Percentiles rank a stretch among this genome's conserved stretches.
Evolutionary conservation across 805 yeast species (phyloP).

Genomic region (Yarrowia sp.): DNA sequence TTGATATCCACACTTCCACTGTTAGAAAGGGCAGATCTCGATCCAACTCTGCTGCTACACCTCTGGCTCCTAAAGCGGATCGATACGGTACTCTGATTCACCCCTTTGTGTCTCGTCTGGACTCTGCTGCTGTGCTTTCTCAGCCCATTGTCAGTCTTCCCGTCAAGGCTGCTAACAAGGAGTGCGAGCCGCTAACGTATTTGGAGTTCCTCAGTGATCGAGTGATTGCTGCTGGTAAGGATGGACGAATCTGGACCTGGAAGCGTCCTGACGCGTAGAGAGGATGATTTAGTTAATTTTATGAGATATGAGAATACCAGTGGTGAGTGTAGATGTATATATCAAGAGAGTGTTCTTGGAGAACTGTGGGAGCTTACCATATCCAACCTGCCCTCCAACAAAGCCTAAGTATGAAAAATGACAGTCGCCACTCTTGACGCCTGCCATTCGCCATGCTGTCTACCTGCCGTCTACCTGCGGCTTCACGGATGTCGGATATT

Average conservation of each 20-base stretch:
- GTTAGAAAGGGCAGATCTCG: conserved; percentile 22
- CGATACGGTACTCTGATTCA: conserved; percentile 30
- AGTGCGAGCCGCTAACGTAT: conserved; percentile 36
- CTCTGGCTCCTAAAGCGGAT: not conserved
- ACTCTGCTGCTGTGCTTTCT: conserved; percentile 31
- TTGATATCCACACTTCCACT: conserved; percentile 46
- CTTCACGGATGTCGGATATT: too few relatives aligned
- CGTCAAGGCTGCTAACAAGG: conserved; percentile 34
- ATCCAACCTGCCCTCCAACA: too few relatives aligned
- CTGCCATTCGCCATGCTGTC: too few relatives aligned
- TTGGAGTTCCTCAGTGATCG: conserved; percentile 32
- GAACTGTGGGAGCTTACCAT: too few relatives aligned
- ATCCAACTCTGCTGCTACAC: conserved; percentile 14
- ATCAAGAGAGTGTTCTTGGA: too few relatives aligned
- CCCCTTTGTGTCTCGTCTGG: conserved; percentile 34
- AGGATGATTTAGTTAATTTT: not conserved
- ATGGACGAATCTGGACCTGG: conserved; percentile 41
- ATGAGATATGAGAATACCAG: not conserved
- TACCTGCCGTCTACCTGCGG: too few relatives aligned
- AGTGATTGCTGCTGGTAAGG: conserved; percentile 36
- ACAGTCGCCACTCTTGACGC: too few relatives aligned
- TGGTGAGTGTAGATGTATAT: too few relatives aligned
- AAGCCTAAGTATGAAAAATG: too few relatives aligned
- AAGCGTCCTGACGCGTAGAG: conserved; percentile 10
- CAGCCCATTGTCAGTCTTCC: conserved; percentile 35